Base-by-base conservation (phyloP, 305 asterid genomes). In the Nicotiana rustica region DNA sequence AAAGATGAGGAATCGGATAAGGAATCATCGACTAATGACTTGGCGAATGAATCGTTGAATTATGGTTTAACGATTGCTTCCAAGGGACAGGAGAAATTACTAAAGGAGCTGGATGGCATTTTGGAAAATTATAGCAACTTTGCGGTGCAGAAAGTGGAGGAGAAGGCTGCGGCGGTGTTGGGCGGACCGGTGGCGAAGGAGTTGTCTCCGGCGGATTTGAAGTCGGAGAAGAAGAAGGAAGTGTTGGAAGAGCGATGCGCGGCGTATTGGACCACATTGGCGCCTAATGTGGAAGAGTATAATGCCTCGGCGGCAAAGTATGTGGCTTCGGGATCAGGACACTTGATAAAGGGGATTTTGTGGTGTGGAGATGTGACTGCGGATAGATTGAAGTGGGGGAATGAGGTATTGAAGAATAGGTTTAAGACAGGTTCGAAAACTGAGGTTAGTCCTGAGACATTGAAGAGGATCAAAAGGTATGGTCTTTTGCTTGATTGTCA, bases 351-450 rank as follows among this genome's bases (percentile, higher is more conserved):
- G 88, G 99, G 99, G 65, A 92, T 96, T 60, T 81, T 96, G 81
- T 96, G 99, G 99, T 93, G 99, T 82, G 98, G 99, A 68, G 99
- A 96, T 84, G 98, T 96, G 35, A 93, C 98, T 15, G 77, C 89
- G 59, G 99, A 94, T 79, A 88, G 98, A 76, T 84, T 96, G 88
- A 94, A 91, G 79, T 89, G 95, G 95, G 98, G 98, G 56, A 88
- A 96, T 82, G 97, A 96, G 86, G 89, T 91, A 64, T 78, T 94
- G 88, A 93, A 85, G 89, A 84, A 90, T 80, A 92, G 92, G 88
- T 88, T 92, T 89, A 88, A 87, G 69, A 88, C 97, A 0, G 97
- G 95, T 31, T 79, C 77, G 29, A 86, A 87, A 25, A 57, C 87
- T 38, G 93, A 93, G 86, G 81, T 96, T 49, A 95, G 93, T 86